Evolutionary conservation across 2,329 filamentous ascomycete species (phyloP), one percentile per base, ranked within the genome.

Genomic region (Fusarium sp.): DNA sequence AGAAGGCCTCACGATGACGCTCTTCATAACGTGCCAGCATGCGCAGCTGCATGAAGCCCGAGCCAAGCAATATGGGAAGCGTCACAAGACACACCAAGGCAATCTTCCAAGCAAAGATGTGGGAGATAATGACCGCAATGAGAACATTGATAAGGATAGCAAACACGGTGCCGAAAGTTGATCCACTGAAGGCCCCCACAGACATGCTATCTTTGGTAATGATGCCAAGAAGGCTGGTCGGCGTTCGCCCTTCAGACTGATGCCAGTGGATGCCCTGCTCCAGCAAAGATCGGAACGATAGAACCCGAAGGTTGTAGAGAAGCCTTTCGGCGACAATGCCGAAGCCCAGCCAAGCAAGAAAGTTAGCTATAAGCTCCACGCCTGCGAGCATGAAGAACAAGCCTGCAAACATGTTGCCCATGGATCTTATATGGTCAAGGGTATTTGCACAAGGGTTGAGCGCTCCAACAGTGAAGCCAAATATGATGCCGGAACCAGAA

Each of bases 321-420:
- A 50, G 82, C 64, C 90, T 88, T 76, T 93, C 91, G 1, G 91
- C 88, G 9, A 82, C 73, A 59, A 79, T 79, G 17, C 81, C 80
- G 82, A 88, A 88, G 39, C 81, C 80, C 7, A 82, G 81, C 79
- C 85, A 86, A 46, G 89, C 91, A 33, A 86, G 82, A 20, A 90
- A 80, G 72, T 93, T 91, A 20, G 84, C 82, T 6, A 87, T 64
- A 10, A 86, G 80, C 55, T 85, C 83, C 17, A 82, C 82, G 17
- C 83, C 77, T 6, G 86, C 86, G 33, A 88, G 79, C 53, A 88
- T 82, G 66, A 88, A 87, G 76, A 88, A 89, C 81, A 90, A 84
- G 29, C 86, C 83, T 1, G 86, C 83, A 76, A 86, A 89, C 77
- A 89, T 86, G 64, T 85, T 74, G 6, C 80, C 78, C 47, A 78